Evolutionary conservation across 169 alveolate genomes (phyloP), one percentile per base, ranked within the genome.

Genomic region (Cryptosporidium canis): DNA sequence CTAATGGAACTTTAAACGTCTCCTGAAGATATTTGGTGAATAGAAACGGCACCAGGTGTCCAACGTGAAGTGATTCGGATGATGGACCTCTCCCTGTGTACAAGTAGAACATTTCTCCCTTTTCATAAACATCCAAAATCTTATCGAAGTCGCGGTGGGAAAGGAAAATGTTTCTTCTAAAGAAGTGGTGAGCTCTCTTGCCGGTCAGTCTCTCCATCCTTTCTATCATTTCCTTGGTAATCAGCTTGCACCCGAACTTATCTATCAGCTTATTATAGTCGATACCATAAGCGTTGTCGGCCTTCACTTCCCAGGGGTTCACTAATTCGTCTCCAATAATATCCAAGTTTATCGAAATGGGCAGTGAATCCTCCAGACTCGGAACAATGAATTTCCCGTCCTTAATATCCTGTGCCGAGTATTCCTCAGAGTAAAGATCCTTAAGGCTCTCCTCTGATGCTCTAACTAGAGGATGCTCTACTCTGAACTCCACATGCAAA

Each of bases 11-110:
- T 82, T 97, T 97, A 91, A 99, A 99, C 24, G 98, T 98, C 48
- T 98, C 99, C 68, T 97, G 97, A 47, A 98, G 94, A 95, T 97
- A 98, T 94, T 97, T 95, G 48, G 99, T 96, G 91, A 98, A 96
- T 64, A 97, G 95, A 94, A 98, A 98, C 21, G 99, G 99, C 47
- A 98, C 97, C 85, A 98, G 93, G 90, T 98, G 99, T 0, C 99
- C 99, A 67, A 97, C 85, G 87, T 98, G 99, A 91, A 98, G 93
- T 7, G 99, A 93, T n/a, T 96, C 98, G n/a, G 99, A 93, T 31
- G 99, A 96, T 3, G 99, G 99, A 21, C 99, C 99, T 77, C 99
- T 92, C 18, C 99, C 99, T 1, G 99, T 98, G 92, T 98, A 98
- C 53, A 98, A 90, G 92, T 96, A 98, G 93, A 98, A 98, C 14